Conservation (phyloP, 179 eudicot genomes). For the Vitellaria paradoxa region DNA sequence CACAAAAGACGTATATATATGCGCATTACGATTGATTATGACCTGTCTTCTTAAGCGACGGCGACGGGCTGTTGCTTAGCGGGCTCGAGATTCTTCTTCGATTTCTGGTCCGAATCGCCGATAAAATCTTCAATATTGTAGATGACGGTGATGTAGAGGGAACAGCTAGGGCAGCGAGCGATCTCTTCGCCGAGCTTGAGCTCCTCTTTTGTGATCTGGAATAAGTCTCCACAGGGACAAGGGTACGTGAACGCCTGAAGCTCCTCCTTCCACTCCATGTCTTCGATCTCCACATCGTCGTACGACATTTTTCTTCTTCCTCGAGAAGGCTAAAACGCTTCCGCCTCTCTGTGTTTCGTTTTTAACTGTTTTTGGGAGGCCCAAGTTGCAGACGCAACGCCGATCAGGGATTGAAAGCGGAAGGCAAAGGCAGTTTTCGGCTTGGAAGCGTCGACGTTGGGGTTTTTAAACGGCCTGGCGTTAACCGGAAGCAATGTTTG, state of each 20-base stretch:
- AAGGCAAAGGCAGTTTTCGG: no score
- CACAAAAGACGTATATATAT: no score
- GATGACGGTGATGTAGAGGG: conserved; percentile 79
- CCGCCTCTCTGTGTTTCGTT: no score
- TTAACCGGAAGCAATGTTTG: no score
- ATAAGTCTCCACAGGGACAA: conserved; percentile 87
- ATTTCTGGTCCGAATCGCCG: conserved; percentile 21
- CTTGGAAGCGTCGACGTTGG: no score
- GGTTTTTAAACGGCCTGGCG: no score
- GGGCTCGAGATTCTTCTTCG: conserved; percentile 37
- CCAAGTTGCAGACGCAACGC: no score
- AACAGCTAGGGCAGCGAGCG: conserved; percentile 92
- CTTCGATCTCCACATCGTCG: conserved; percentile 91
- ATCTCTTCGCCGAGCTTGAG: conserved; percentile 86
- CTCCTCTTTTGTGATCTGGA: conserved; percentile 79
- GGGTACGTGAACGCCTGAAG: conserved; percentile 77
- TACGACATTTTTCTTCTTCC: conserved; percentile 46
- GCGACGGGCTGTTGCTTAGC: conserved; percentile 50
- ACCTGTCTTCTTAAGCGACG: conserved; percentile 41
- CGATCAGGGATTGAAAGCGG: no score
- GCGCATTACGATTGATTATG: neutral
- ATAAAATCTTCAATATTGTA: conserved; percentile 80
- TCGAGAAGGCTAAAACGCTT: neutral
- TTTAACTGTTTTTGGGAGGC: no score
- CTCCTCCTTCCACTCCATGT: conserved; percentile 96